A percentile compares a stretch with the other conserved stretches of the same genome.
Evolutionary conservation across 345 rosid species (phyloP).

Genomic region (Citrus sinensis): DNA sequence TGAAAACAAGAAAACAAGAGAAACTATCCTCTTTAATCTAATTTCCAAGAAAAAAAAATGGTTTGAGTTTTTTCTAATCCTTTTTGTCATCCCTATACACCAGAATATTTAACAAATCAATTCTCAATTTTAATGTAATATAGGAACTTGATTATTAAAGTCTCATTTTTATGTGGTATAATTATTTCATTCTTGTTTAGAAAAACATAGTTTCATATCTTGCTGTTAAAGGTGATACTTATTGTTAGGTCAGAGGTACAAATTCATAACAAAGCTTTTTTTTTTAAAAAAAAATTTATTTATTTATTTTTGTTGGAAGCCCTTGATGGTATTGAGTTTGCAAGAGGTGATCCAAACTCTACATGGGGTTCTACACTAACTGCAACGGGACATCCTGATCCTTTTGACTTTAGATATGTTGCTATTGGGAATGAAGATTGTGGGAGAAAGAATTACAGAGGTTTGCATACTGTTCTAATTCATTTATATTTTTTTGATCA

Average conservation of each 20-base stretch:
- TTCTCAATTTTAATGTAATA: neutral
- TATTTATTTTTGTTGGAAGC: constrained; percentile 59
- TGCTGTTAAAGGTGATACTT: neutral
- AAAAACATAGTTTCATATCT: neutral
- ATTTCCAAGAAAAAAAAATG: neutral
- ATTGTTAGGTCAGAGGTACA: neutral
- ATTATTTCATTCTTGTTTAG: neutral
- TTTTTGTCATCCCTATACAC: too few relatives aligned
- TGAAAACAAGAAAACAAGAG: neutral
- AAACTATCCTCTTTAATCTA: neutral
- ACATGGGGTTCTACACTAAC: constrained; percentile 88
- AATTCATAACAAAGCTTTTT: neutral
- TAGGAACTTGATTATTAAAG: neutral
- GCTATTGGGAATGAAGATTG: constrained; percentile 95
- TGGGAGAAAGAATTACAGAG: constrained; percentile 76
- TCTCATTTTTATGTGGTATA: neutral
- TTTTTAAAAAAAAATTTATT: too few relatives aligned
- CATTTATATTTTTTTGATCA: constrained; percentile 1
- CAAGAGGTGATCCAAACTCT: constrained; percentile 67
- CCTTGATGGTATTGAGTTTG: constrained; percentile 85
- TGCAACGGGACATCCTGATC: constrained; percentile 80
- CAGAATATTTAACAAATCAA: neutral
- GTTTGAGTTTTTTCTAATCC: too few relatives aligned
- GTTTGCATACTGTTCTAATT: constrained; percentile 31
- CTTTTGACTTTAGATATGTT: constrained; percentile 86